Base-by-base conservation (phyloP, 345 rosid genomes). In the Pugionium dolabratum region DNA sequence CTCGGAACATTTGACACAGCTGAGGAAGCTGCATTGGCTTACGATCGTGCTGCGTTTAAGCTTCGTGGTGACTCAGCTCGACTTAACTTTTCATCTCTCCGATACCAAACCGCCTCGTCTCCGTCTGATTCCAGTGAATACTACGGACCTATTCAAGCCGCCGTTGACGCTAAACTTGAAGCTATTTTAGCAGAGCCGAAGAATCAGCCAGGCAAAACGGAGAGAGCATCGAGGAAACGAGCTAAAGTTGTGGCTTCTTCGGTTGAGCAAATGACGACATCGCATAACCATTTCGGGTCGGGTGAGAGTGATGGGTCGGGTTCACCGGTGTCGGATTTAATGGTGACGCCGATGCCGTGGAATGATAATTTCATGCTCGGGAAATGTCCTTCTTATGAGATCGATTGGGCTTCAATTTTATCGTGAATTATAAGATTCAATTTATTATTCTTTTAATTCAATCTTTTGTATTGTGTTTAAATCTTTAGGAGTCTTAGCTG, bases 1-100 rank as follows among this genome's bases (percentile, higher is more conserved):
- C 86, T 93, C 1, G 98, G 98, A 41, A 93, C 98, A 31, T 93
- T 86, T 40, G 97, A 93, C 71, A 86, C 98, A 0, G 98, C 97
- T 1, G 96, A 89, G 62, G 93, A 84, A 75, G 98, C 98, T 5
- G 98, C 98, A 18, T 70, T 86, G 46, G 98, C 98, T 34, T 93
- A 93, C 27, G 98, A 93, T 64, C 83, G 73, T 29, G 98, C 98
- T 0, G 98, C 98, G 25, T 93, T 79, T 65, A 83, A 83, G 80
- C 92, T 90, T 6, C 80, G 98, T 32, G 97, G 98, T 0, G 97
- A 86, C 69, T 82, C 74, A 8, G 97, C 98, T 3, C 76, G 96
- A 63, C 95, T 93, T 40, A 93, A 93, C 45, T 93, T 90, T 67
- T 94, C 92, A 0, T 68, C 83, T n/a, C 84, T 84, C 7, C 81